These are phyloP conservation scores for Solanum dulcamara DNA, from an alignment of 257 asterid species.

Conservation along the genomic window DNA sequence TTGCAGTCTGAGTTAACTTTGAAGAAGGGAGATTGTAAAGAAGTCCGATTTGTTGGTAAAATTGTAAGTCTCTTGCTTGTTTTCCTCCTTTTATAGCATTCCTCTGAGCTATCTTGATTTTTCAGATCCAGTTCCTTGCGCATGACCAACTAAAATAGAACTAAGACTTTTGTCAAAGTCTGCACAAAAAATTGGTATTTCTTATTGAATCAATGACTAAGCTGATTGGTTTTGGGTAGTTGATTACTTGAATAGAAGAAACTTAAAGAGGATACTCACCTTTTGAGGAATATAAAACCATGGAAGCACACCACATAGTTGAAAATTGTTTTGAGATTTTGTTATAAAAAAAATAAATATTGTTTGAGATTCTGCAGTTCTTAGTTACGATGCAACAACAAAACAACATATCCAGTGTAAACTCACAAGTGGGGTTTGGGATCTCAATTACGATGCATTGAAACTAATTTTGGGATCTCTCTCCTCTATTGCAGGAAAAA, in stretches of 20 bases:
- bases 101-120: not conserved
- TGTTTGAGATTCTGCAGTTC: not conserved
- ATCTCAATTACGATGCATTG: not conserved
- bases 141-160: not conserved
- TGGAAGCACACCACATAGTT: not conserved
- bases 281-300: not conserved
- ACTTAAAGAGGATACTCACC: not conserved
- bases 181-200: not conserved
- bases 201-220: not conserved
- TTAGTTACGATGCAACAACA: not conserved
- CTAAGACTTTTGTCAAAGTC: not conserved
- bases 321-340: not conserved
- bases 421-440: not conserved
- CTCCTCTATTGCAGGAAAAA: conserved; percentile 29
- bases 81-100: not conserved
- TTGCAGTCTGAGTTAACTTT: conserved; percentile 42
- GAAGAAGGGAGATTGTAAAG: conserved; percentile 52
- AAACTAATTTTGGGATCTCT: not conserved
- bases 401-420: not conserved
- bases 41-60: conserved; percentile 60
- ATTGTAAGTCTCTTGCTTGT: conserved; percentile 48
- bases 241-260: not conserved
- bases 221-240: not conserved
- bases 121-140: not conserved
- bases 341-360: not conserved